phyloP scores from a whole-genome alignment of 768 basidiomycete genomes.

The Russula sp. region DNA sequence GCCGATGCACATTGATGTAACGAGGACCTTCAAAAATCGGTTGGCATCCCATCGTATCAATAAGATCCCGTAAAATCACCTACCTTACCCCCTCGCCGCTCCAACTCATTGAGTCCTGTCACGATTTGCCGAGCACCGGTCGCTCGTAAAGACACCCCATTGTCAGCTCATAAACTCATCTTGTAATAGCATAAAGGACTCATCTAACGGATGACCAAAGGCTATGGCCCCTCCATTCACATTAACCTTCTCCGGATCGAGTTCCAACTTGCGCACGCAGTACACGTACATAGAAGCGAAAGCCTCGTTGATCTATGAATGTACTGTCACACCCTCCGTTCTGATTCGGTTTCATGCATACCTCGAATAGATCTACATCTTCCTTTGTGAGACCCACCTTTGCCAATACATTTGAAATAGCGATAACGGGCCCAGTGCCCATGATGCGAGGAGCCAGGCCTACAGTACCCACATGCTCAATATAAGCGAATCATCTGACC shows the following conservation, averaged over 20 bases:
- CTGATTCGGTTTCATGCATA: constrained; percentile 25
- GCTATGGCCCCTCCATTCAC: constrained; percentile 91
- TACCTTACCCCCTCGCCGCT: constrained; percentile 65
- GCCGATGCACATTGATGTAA: no score
- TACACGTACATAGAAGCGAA: constrained; percentile 84
- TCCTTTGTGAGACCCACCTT: constrained; percentile 55
- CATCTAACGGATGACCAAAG: constrained; percentile 76
- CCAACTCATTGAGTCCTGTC: constrained; percentile 72
- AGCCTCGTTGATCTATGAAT: constrained; percentile 76
- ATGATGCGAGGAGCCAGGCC: constrained; percentile 78
- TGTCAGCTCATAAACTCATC: constrained; percentile 21
- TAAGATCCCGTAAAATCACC: constrained; percentile 23
- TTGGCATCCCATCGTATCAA: no score
- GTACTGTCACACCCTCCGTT: not conserved
- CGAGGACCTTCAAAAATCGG: no score
- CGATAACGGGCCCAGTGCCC: constrained; percentile 81
- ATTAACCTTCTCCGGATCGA: constrained; percentile 67
- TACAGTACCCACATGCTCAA: constrained; percentile 24
- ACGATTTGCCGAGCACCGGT: constrained; percentile 84
- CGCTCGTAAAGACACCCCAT: constrained; percentile 43
- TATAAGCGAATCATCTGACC: not conserved
- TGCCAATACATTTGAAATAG: constrained; percentile 74
- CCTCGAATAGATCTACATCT: constrained; percentile 81
- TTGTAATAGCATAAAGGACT: constrained; percentile 31
- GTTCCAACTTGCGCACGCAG: constrained; percentile 55